Percentiles rank a stretch among this genome's conserved stretches.
phyloP scores from a whole-genome alignment of 257 asterid species.

The Solanum ahanhuiri region DNA sequence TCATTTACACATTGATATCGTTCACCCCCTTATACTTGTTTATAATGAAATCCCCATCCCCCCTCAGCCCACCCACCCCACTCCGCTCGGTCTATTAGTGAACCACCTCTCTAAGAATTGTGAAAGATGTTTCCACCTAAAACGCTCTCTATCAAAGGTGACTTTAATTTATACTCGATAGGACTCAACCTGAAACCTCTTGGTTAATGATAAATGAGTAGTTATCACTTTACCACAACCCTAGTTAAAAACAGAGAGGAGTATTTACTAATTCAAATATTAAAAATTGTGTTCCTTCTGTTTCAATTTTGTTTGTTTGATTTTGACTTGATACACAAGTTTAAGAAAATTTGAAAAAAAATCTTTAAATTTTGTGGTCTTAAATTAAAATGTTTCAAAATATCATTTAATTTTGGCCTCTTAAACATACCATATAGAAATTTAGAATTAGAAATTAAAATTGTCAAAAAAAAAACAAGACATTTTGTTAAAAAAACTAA shows the following conservation, averaged over 20 bases:
- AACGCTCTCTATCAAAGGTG: too few relatives aligned
- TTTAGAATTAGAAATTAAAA: too few relatives aligned
- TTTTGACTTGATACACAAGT: not conserved
- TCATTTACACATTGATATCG: not conserved
- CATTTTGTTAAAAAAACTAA: not conserved
- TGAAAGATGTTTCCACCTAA: not conserved
- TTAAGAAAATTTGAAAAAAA: too few relatives aligned
- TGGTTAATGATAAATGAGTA: too few relatives aligned
- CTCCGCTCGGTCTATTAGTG: not conserved
- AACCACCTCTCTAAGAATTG: too few relatives aligned
- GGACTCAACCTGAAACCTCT: not conserved
- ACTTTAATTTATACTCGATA: too few relatives aligned
- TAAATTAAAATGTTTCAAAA: too few relatives aligned
- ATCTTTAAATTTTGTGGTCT: not conserved
- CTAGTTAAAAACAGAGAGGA: not conserved
- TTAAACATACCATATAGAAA: not conserved
- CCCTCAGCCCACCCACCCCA: too few relatives aligned
- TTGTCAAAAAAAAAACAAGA: not conserved
- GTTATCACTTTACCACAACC: not conserved
- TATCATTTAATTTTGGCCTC: not conserved
- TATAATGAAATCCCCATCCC: too few relatives aligned
- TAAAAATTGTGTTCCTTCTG: accelerated
- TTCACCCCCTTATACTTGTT: not conserved
- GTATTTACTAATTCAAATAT: too few relatives aligned
- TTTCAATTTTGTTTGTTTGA: too few relatives aligned